phyloP scores from a whole-genome alignment of 768 basidiomycete genomes.

The Russula griseocarnosa region DNA sequence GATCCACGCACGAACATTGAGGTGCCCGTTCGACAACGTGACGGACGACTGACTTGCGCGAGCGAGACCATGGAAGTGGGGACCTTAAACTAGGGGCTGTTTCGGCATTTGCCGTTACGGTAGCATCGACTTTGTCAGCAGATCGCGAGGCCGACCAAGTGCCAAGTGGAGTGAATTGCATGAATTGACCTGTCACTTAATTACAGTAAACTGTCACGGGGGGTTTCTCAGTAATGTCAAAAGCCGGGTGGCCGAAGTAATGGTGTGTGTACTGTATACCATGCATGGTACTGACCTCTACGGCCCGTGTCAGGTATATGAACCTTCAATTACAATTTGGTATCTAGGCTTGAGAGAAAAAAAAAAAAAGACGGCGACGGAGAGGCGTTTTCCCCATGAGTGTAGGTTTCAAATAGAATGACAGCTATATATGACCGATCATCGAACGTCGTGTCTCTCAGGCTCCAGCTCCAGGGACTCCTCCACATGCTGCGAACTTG shows the following conservation, averaged over 20 bases:
- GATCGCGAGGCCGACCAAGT: no score
- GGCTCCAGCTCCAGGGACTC: no score
- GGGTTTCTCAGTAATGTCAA: neutral
- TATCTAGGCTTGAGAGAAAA: neutral
- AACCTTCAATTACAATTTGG: neutral
- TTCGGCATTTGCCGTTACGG: slow-evolving; percentile 2
- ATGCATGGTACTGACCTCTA: neutral
- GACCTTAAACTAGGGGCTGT: neutral
- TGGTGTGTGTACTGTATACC: neutral
- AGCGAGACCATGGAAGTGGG: no score
- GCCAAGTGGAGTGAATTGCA: no score
- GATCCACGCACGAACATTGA: slow-evolving; percentile 6
- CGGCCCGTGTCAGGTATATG: neutral
- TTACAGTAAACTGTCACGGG: neutral
- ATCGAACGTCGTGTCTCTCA: neutral
- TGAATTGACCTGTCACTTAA: no score
- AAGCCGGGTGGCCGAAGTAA: neutral
- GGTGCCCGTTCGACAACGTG: neutral
- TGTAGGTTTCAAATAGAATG: neutral
- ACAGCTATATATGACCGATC: neutral
- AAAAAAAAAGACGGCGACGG: neutral
- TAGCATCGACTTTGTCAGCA: neutral
- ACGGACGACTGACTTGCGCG: neutral
- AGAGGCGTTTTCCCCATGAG: neutral
- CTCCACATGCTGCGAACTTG: neutral